These are phyloP conservation scores for Firmiana major DNA, from an alignment of 345 rosid species.

Conservation along the genomic window DNA sequence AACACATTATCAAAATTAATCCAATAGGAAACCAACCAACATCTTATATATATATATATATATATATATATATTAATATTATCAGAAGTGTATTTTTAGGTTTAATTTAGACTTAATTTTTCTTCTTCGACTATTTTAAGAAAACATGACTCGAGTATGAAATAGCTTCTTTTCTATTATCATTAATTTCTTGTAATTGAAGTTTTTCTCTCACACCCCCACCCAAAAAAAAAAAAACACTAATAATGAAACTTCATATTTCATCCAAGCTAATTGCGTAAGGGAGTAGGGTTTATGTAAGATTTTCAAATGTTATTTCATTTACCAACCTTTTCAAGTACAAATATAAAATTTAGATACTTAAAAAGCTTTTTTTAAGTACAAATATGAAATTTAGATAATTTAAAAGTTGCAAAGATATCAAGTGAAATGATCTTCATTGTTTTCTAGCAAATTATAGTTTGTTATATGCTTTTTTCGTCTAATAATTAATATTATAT, in stretches of 20 bases:
- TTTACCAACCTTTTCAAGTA: background rate
- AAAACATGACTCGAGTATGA: too few relatives aligned
- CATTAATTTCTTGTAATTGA: too few relatives aligned
- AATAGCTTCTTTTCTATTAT: too few relatives aligned
- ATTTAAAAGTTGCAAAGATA: background rate
- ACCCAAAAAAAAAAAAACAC: too few relatives aligned
- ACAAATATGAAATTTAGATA: background rate
- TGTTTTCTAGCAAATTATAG: background rate
- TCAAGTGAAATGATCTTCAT: background rate
- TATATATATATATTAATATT: too few relatives aligned
- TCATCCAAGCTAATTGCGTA: background rate
- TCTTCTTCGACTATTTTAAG: too few relatives aligned
- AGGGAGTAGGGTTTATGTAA: background rate
- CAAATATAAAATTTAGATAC: background rate
- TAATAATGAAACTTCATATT: background rate
- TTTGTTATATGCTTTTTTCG: background rate
- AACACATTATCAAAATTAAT: background rate
- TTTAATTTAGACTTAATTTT: too few relatives aligned
- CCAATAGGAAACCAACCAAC: conserved; percentile 11
- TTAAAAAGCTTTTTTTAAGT: background rate
- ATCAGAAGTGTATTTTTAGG: too few relatives aligned
- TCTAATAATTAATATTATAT: too few relatives aligned
- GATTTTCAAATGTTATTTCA: background rate
- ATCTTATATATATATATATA: too few relatives aligned
- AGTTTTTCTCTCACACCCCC: too few relatives aligned